Base-by-base conservation (phyloP, 2,329 filamentous ascomycete genomes). In the Talaromyces sp. region DNA sequence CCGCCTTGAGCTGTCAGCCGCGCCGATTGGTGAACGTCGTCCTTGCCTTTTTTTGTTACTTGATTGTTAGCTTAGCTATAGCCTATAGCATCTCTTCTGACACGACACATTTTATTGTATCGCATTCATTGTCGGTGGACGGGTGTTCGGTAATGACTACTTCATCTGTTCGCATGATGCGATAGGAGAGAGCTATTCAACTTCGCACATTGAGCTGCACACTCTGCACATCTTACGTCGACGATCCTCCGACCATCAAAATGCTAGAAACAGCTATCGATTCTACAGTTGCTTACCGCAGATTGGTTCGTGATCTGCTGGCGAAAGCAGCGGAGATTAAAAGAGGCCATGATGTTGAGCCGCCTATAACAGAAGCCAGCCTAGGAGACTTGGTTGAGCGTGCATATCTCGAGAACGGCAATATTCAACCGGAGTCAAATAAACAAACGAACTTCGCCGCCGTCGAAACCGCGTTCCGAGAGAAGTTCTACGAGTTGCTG, bases 381-480 rank as follows among this genome's bases (percentile, higher is more conserved):
- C 66, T 77, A 15, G 73, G 74, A 11, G 71, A 73, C 25, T 59
- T 63, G 5, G 66, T 75, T 78, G 61, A 70, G 70, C 61, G 65
- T 45, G 75, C 83, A 21, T 79, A 79, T 63, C 13, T 22, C 10
- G 45, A 59, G 22, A 56, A 41, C n/a, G 37, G 53, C 31, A 37
- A n/a, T 19, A 19, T 37, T 37, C 53, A 40, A 37, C 15, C 41
- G n/a, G 57, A 59, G 31, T 21, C 43, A 36, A 77, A 66, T 60
- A 81, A 82, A 45, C 84, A 86, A 63, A 70, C 73, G 25, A 75
- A 76, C 36, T 85, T 85, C 69, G 85, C 87, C 35, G 81, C 89
- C 21, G 84, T 96, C 48, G 94, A 97, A 73, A 91, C 88, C 17
- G 91, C 91, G 10, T 89, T 88, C 53, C 86, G 91, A 66, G 84